Evolutionary conservation across 2,329 filamentous ascomycete genomes (phyloP), one percentile per base, ranked within the genome.

Genomic region (Fusarium buxicola): DNA sequence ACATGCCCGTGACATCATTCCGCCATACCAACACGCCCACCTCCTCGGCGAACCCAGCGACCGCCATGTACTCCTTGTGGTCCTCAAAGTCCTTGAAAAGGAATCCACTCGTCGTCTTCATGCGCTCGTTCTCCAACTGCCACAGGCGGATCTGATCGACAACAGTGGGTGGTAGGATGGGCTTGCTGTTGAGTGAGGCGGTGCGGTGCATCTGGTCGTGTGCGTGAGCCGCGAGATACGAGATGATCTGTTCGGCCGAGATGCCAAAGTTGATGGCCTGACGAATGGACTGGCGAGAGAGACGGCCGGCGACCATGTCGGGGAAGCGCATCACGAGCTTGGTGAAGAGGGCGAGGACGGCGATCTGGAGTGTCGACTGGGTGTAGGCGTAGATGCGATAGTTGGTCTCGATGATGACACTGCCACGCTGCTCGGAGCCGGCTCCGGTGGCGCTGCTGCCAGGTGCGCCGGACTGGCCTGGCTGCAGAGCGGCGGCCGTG

Each of bases 351-450:
- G 90, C 89, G 40, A 99, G 88, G 58, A 99, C 92, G 50, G 93
- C 92, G 65, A 98, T 99, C 76, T 97, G 94, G 1, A 99, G 86
- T 0, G 94, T 92, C 0, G 93, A 97, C 30, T 91, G 90, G 7
- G 96, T 98, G 80, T 99, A 99, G 28, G 95, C 95, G 80, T 99
- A 99, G 68, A 99, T 81, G 24, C 95, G 91, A 80, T 97, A 98
- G 79, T 99, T 99, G 8, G 95, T 99, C 80, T 99, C 95, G 66
- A 99, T 87, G 71, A 99, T 94, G 73, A 99, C 92, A 80, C 92
- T 95, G 62, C 94, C 94, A 70, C 89, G 88, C 62, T 82, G 77
- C 15, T 84, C 80, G 48, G 76, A 71, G 25, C 53, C 72, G 21
- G 76, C 70, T 15, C 71, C 72, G 2, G 76, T 69, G 21, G 76